Conservation (phyloP, 177 flowering plant genomes). For the Vitis hybrid region DNA sequence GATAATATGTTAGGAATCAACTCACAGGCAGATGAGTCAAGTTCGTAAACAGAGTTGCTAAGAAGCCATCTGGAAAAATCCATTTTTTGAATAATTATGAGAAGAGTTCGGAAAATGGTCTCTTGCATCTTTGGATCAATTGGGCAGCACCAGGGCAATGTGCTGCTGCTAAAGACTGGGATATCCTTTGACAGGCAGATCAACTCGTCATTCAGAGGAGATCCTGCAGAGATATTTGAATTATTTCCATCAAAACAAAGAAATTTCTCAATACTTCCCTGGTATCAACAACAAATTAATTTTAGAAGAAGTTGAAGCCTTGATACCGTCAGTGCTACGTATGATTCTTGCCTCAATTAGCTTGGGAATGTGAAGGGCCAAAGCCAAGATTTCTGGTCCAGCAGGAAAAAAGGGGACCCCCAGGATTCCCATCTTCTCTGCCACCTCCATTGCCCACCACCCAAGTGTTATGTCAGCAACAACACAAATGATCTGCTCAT, state of each 20-base stretch:
- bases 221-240: no score
- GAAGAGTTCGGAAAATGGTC: not conserved
- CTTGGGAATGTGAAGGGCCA: constrained; percentile 13
- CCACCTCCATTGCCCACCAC: constrained; percentile 11
- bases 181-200: constrained; percentile 6
- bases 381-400: constrained; percentile 13
- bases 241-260: no score
- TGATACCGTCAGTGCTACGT: no score
- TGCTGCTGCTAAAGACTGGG: constrained; percentile 2
- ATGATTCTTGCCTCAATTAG: no score
- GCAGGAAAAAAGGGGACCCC: constrained; percentile 15
- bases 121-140: not conserved
- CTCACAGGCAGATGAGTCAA: constrained; percentile 15
- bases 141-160: constrained; percentile 11
- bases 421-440: constrained; percentile 20
- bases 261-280: no score
- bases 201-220: not conserved
- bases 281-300: no score
- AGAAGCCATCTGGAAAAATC: constrained; percentile 4
- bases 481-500: constrained; percentile 4
- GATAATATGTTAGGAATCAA: constrained; percentile 17
- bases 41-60: constrained; percentile 21
- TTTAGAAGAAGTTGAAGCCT: no score
- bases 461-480: constrained; percentile 5
- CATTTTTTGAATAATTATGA: not conserved